Conservation (phyloP, 345 rosid genomes). For the Xanthoceras sorbifolium region DNA sequence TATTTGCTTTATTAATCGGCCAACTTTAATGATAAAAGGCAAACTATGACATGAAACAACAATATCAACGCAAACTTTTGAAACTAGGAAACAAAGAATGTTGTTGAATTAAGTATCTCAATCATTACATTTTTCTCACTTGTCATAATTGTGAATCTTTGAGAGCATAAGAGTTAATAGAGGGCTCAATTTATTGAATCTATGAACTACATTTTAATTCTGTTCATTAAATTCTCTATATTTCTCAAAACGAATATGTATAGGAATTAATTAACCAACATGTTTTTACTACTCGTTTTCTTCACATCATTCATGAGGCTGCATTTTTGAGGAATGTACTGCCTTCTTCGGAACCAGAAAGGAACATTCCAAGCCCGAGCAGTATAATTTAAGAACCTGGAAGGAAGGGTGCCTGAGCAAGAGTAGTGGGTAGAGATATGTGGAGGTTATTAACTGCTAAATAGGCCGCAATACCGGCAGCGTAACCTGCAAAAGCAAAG, state of each 20-base stretch:
- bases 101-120: neutral
- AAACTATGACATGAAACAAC: neutral
- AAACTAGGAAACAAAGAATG: neutral
- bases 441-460: constrained; percentile 47
- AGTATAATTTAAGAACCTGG: constrained; percentile 43
- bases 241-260: neutral
- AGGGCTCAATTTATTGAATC: neutral
- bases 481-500: constrained; percentile 91
- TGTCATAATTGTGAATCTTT: neutral
- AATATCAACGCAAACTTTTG: neutral
- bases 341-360: neutral
- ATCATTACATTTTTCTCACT: neutral
- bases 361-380: neutral
- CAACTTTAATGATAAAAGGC: too few relatives aligned
- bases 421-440: constrained; percentile 50
- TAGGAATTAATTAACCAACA: neutral
- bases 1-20: neutral
- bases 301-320: neutral
- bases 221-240: neutral
- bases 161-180: neutral
- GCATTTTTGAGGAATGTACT: neutral
- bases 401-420: constrained; percentile 63
- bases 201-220: neutral
- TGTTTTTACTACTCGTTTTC: neutral
- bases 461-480: constrained; percentile 71